phyloP scores from a whole-genome alignment of 306 rosid genomes.

The Neltuma alba region DNA sequence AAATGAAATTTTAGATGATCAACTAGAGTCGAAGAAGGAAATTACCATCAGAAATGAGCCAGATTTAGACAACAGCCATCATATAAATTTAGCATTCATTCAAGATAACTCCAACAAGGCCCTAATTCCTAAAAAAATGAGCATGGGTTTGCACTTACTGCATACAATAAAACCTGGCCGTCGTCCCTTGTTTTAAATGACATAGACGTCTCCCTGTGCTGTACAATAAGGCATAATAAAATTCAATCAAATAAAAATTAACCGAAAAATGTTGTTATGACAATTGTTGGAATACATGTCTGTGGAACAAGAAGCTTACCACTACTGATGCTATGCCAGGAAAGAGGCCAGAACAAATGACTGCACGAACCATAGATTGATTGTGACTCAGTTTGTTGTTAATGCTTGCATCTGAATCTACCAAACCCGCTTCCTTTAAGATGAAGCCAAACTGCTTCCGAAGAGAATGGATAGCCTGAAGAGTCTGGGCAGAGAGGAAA shows the following conservation, averaged over 20 bases:
- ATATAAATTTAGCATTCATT: constrained; percentile 1
- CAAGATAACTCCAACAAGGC: constrained; percentile 12
- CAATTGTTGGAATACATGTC: constrained; percentile 20
- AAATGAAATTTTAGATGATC: too few species aligned
- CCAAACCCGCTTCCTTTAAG: constrained; percentile 84
- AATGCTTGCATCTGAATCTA: constrained; percentile 68
- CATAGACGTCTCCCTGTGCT: constrained; percentile 99
- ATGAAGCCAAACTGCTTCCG: constrained; percentile 91
- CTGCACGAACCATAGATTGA: constrained; percentile 91
- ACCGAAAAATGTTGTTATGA: constrained; percentile 19
- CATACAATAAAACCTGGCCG: constrained; percentile 91
- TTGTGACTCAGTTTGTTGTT: constrained; percentile 83
- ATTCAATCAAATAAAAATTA: constrained; percentile 23
- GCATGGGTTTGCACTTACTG: constrained; percentile 54
- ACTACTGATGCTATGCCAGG: constrained; percentile 97
- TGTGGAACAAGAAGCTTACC: constrained; percentile 55
- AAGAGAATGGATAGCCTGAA: constrained; percentile 96
- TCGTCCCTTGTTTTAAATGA: constrained; percentile 97
- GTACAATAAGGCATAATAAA: constrained; percentile 42
- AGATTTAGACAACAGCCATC: too few species aligned
- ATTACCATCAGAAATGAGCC: too few species aligned
- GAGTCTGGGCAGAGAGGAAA: constrained; percentile 95
- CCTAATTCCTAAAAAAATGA: background rate
- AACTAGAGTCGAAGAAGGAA: too few species aligned
- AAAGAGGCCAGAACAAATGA: constrained; percentile 94